Percentiles rank a stretch among this genome's conserved stretches.
phyloP scores from a whole-genome alignment of 202 grass and related monocot genomes.

The Brachypodium distachyon region DNA sequence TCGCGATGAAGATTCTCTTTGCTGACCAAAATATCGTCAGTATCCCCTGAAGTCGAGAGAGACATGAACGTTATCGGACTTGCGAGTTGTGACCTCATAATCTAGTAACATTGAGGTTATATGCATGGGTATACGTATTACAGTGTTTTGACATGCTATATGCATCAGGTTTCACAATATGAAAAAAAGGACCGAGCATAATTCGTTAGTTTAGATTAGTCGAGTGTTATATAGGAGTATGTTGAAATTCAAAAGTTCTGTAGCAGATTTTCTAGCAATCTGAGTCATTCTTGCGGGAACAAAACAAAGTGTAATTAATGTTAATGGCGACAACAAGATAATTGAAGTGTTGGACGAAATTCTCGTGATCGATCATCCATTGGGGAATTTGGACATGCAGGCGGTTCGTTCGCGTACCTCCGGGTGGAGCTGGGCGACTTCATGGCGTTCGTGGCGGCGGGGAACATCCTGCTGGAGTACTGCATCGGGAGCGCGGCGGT shows the following conservation, averaged over 20 bases:
- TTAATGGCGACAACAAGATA: no score
- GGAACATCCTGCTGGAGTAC: constrained; percentile 94
- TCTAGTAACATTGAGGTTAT: no score
- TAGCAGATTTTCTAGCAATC: background rate
- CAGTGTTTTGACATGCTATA: no score
- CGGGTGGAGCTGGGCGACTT: constrained; percentile 89
- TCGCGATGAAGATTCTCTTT: background rate
- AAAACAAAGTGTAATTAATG: no score
- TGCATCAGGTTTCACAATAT: no score
- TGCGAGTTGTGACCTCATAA: no score
- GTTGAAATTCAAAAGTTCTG: no score
- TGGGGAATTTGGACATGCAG: background rate
- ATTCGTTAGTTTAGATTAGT: no score
- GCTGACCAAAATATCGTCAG: background rate
- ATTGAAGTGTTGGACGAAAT: background rate
- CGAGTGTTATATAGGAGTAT: no score
- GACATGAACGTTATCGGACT: background rate
- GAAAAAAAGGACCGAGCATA: no score
- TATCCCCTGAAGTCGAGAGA: background rate
- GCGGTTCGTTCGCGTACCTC: constrained; percentile 78
- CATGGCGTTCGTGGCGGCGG: constrained; percentile 76
- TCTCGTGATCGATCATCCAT: background rate
- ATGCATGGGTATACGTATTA: background rate
- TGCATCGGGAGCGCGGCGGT: constrained; percentile 67
- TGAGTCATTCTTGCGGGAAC: no score